Conservation (phyloP, 768 basidiomycete species). For the Calocera cornea region DNA sequence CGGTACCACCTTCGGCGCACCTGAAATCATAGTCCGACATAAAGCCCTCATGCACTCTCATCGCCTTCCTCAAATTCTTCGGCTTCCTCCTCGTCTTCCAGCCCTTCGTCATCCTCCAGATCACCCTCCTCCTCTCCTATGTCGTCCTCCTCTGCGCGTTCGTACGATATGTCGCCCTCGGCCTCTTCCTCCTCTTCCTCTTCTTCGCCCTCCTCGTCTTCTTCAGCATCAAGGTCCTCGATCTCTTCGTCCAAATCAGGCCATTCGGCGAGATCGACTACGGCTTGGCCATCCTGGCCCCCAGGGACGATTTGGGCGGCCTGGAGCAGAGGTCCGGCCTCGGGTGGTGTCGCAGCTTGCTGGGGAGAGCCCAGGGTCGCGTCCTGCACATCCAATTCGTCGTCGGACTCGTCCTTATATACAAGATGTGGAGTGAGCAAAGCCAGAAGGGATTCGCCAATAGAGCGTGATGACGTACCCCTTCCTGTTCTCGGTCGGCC, state of each 20-base stretch:
- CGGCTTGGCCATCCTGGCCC: background rate
- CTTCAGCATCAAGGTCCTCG: background rate
- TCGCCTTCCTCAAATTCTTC: slow-evolving; percentile 14
- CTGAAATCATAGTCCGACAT: background rate
- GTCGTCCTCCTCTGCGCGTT: slow-evolving; percentile 44
- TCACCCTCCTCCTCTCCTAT: slow-evolving; percentile 35
- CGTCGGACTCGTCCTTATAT: slow-evolving; percentile 19
- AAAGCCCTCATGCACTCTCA: slow-evolving; percentile 14
- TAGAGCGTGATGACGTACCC: background rate
- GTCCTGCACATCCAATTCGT: slow-evolving; percentile 38
- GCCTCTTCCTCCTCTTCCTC: slow-evolving; percentile 24
- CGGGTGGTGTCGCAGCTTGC: background rate
- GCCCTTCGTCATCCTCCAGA: slow-evolving; percentile 30
- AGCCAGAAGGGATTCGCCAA: background rate
- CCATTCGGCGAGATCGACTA: slow-evolving; percentile 3
- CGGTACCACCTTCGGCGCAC: background rate
- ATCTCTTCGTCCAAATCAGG: background rate
- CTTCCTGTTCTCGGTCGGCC: background rate
- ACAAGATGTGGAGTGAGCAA: background rate
- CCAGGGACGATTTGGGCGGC: background rate
- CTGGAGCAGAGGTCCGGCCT: background rate
- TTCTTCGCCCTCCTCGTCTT: slow-evolving; percentile 13
- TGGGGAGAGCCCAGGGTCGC: background rate
- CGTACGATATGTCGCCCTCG: slow-evolving; percentile 39
- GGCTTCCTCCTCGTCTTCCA: slow-evolving; percentile 13